Percentiles rank a stretch among this genome's conserved stretches.
Evolutionary conservation across 345 rosid genomes (phyloP).

Genomic region (Gossypioides kirkii): DNA sequence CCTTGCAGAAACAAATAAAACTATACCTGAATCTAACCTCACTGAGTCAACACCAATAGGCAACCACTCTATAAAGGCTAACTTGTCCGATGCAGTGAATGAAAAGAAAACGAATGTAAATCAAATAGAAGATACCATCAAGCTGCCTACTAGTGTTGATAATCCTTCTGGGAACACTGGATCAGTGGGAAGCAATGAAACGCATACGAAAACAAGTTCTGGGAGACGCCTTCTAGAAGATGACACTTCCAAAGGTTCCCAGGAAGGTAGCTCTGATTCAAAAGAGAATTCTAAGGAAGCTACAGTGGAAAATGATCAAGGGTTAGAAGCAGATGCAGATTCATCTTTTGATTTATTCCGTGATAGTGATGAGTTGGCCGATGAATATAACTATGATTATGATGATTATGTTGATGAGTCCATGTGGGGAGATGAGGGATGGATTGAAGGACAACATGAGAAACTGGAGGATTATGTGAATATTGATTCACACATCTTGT

Average conservation of each 20-base stretch:
- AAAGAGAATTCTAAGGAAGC: slow-evolving; percentile 46
- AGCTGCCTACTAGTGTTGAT: slow-evolving; percentile 33
- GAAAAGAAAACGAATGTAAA: slow-evolving; percentile 31
- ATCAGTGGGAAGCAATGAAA: slow-evolving; percentile 20
- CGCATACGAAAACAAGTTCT: slow-evolving; percentile 40
- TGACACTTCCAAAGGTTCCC: slow-evolving; percentile 40
- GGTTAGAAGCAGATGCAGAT: slow-evolving; percentile 88
- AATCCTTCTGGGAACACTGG: slow-evolving; percentile 31
- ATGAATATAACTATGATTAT: slow-evolving; percentile 87
- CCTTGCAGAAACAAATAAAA: slow-evolving; percentile 47
- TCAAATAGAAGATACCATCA: slow-evolving; percentile 36
- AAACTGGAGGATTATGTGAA: slow-evolving; percentile 88
- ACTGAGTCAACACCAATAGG: slow-evolving; percentile 31
- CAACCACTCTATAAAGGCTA: slow-evolving; percentile 22
- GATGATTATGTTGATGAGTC: slow-evolving; percentile 86
- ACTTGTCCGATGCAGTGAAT: slow-evolving; percentile 37
- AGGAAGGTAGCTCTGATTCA: slow-evolving; percentile 44
- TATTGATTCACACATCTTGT: slow-evolving; percentile 82
- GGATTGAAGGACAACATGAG: slow-evolving; percentile 81
- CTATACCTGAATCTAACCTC: slow-evolving; percentile 39
- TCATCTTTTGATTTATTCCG: slow-evolving; percentile 86
- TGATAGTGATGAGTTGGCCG: slow-evolving; percentile 82
- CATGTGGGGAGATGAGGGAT: slow-evolving; percentile 98
- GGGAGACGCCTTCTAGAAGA: slow-evolving; percentile 84
- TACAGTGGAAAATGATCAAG: slow-evolving; percentile 80